These are phyloP conservation scores for Fragosphaeria purpurea DNA, from an alignment of 2,329 filamentous ascomycete species.

Conservation along the genomic window DNA sequence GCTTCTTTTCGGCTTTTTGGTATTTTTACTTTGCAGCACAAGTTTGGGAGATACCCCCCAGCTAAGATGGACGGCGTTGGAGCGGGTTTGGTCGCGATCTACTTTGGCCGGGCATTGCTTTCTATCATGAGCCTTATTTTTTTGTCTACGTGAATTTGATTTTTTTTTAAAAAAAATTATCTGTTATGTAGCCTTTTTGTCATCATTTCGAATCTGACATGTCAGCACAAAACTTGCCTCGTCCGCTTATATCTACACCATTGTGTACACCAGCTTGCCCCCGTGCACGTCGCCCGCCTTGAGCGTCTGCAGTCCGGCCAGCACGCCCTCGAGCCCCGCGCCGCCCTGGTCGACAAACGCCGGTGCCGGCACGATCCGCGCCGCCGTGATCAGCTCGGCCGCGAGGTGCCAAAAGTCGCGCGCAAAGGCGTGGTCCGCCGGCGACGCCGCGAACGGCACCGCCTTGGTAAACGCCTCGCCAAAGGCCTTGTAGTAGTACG, in stretches of 20 bases:
- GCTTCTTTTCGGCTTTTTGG: too few species aligned
- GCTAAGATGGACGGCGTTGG: too few species aligned
- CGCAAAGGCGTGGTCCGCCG: slow-evolving; percentile 22
- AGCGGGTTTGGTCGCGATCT: too few species aligned
- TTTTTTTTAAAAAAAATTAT: too few species aligned
- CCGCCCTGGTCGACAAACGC: slow-evolving; percentile 18
- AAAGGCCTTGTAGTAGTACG: slow-evolving; percentile 23
- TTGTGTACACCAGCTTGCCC: slow-evolving; percentile 28
- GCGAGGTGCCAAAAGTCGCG: slow-evolving; percentile 24
- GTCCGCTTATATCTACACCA: background rate
- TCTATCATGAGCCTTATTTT: too few species aligned
- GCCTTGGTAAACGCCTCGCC: slow-evolving; percentile 21
- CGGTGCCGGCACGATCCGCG: slow-evolving; percentile 24
- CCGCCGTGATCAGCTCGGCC: slow-evolving; percentile 21
- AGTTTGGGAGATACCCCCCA: too few species aligned
- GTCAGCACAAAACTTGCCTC: too few species aligned
- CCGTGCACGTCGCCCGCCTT: slow-evolving; percentile 24
- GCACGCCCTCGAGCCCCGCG: slow-evolving; percentile 21
- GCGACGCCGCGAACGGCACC: slow-evolving; percentile 6
- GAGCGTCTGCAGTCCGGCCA: slow-evolving; percentile 21
- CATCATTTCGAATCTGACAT: too few species aligned
- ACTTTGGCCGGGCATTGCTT: too few species aligned
- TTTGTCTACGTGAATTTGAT: too few species aligned
- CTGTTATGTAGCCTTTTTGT: too few species aligned
- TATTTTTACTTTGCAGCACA: too few species aligned